phyloP scores from a whole-genome alignment of 345 rosid species.

The Brassica nigra region DNA sequence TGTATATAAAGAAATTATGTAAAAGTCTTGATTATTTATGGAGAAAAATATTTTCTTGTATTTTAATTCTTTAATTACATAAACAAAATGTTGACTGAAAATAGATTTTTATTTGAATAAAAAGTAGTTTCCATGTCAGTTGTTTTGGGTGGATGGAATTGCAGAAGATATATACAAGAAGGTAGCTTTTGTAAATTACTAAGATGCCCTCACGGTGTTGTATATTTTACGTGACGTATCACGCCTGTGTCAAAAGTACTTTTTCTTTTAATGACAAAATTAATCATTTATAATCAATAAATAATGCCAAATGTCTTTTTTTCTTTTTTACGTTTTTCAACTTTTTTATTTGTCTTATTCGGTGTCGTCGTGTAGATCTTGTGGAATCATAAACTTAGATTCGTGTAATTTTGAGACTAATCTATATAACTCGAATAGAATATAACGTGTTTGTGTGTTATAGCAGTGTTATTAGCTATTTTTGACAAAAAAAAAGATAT shows the following conservation, averaged over 20 bases:
- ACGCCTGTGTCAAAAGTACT: slow-evolving; percentile 32
- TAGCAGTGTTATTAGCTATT: not conserved
- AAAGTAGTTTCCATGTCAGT: slow-evolving; percentile 37
- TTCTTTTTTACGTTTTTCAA: not conserved
- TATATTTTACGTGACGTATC: slow-evolving; percentile 29
- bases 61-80: not conserved
- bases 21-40: not conserved
- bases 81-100: slow-evolving; percentile 6
- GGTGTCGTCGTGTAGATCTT: not conserved
- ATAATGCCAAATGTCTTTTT: slow-evolving; percentile 11
- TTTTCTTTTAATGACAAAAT: slow-evolving; percentile 39
- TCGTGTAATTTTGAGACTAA: not conserved
- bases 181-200: slow-evolving; percentile 18
- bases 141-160: slow-evolving; percentile 41
- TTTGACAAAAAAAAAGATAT: not conserved
- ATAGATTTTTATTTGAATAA: not conserved
- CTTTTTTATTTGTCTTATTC: slow-evolving; percentile 23
- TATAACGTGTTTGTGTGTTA: not conserved
- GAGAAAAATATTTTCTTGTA: not conserved
- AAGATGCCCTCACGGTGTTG: not conserved
- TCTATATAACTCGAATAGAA: not conserved
- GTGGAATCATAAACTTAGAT: not conserved
- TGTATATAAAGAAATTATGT: not conserved
- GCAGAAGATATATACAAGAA: slow-evolving; percentile 25
- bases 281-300: slow-evolving; percentile 32